A percentile compares a stretch with the other conserved stretches of the same genome.
These are phyloP conservation scores for Fusarium tupiense DNA, from an alignment of 2,329 filamentous ascomycete species.

Conservation along the genomic window DNA sequence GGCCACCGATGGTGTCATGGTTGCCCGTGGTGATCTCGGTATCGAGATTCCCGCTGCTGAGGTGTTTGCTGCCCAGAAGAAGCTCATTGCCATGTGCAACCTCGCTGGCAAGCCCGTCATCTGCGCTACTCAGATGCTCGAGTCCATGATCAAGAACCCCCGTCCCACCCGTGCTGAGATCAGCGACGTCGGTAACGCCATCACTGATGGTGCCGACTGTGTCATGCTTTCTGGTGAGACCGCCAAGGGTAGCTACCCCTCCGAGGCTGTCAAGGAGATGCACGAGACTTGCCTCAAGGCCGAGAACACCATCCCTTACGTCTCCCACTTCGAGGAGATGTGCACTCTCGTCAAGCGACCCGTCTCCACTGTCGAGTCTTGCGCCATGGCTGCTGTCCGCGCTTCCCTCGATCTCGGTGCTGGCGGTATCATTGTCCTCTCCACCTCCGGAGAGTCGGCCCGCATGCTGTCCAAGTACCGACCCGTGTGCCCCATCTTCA, in stretches of 20 bases:
- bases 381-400: conserved; percentile 95
- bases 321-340: conserved; percentile 96
- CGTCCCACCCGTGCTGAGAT: conserved; percentile 98
- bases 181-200: conserved; percentile 97
- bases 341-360: conserved; percentile 84
- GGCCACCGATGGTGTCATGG: conserved; percentile 99
- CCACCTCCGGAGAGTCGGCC: conserved; percentile 93
- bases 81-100: conserved; percentile 99
- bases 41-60: conserved; percentile 99
- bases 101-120: conserved; percentile 98
- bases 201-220: conserved; percentile 97
- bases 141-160: conserved; percentile 99
- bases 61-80: conserved; percentile 99
- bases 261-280: conserved; percentile 96
- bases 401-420: conserved; percentile 96
- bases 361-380: conserved; percentile 89
- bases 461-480: conserved; percentile 98
- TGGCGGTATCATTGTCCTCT: conserved; percentile 94
- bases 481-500: conserved; percentile 98
- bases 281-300: conserved; percentile 96
- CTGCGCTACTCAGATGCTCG: conserved; percentile 99
- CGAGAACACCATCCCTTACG: conserved; percentile 96
- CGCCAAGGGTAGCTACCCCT: conserved; percentile 95
- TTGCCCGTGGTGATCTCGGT: conserved; percentile 93
- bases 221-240: conserved; percentile 99